phyloP scores from a whole-genome alignment of 345 rosid species.

The Citrus sp. region DNA sequence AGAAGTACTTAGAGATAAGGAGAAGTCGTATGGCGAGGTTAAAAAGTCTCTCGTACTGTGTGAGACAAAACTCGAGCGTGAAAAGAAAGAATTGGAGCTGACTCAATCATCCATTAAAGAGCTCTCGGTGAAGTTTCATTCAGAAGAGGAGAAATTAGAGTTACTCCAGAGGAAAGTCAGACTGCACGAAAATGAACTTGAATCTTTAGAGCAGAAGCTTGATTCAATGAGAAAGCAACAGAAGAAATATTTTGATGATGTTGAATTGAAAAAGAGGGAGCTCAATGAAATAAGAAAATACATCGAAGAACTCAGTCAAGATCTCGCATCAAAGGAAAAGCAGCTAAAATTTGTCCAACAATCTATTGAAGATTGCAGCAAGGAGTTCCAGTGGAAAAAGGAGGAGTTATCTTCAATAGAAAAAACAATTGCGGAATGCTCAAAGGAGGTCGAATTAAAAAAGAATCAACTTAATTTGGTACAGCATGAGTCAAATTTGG shows the following conservation, averaged over 20 bases:
- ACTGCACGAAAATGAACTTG: neutral
- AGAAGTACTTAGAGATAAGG: slow-evolving; percentile 10
- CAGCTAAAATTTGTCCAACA: slow-evolving; percentile 18
- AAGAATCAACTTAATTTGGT: slow-evolving; percentile 14
- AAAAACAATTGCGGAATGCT: slow-evolving; percentile 17
- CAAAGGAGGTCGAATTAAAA: slow-evolving; percentile 17
- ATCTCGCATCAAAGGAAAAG: neutral
- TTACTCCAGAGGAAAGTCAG: neutral
- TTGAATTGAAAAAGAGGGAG: slow-evolving; percentile 15
- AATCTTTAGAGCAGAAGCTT: slow-evolving; percentile 22
- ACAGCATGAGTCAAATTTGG: slow-evolving; percentile 11
- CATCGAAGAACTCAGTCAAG: neutral
- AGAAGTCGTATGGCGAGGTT: slow-evolving; percentile 7
- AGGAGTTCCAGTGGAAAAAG: slow-evolving; percentile 15
- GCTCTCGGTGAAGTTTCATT: slow-evolving; percentile 17
- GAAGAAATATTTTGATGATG: slow-evolving; percentile 4
- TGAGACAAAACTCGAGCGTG: neutral
- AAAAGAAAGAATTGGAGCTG: neutral
- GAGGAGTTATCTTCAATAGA: slow-evolving; percentile 14
- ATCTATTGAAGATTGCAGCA: slow-evolving; percentile 15
- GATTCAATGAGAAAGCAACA: slow-evolving; percentile 1
- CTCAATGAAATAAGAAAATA: neutral
- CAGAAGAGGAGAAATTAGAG: slow-evolving; percentile 18
- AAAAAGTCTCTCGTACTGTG: slow-evolving; percentile 8
- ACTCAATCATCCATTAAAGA: slow-evolving; percentile 12